Percentiles rank a stretch among this genome's conserved stretches.
These are phyloP conservation scores for Castanospermum australe DNA, from an alignment of 306 rosid species.

Conservation along the genomic window DNA sequence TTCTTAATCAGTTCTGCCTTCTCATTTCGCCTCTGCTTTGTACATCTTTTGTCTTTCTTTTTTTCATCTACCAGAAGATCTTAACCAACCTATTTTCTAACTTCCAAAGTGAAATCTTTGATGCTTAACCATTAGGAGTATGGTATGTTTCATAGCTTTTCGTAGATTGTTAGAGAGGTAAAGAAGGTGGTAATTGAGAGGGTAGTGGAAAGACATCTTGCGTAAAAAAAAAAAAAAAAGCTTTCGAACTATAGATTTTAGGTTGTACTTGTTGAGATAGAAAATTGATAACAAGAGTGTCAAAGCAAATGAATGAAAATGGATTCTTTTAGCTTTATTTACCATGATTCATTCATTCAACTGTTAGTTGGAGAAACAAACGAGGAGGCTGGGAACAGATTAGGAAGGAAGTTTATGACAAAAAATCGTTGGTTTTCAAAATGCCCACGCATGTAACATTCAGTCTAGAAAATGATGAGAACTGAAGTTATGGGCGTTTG, in stretches of 20 bases:
- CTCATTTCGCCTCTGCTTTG: too few relatives aligned
- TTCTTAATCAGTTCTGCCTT: too few relatives aligned
- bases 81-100: too few relatives aligned
- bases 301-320: background rate
- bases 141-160: background rate
- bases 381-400: background rate
- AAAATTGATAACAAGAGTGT: background rate
- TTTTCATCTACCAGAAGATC: too few relatives aligned
- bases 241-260: background rate
- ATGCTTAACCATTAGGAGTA: too few relatives aligned
- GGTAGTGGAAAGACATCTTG: background rate
- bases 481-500: background rate
- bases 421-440: background rate
- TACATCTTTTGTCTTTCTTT: too few relatives aligned
- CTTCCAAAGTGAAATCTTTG: too few relatives aligned
- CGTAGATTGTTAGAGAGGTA: background rate
- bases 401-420: background rate
- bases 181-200: background rate
- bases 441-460: background rate
- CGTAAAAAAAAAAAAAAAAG: background rate
- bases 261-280: background rate
- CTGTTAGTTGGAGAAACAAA: background rate
- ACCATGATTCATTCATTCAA: background rate
- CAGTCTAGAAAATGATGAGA: constrained; percentile 2
- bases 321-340: background rate